Conservation (phyloP, 2,329 filamentous ascomycete species). For the Pseudogymnoascus sp. region DNA sequence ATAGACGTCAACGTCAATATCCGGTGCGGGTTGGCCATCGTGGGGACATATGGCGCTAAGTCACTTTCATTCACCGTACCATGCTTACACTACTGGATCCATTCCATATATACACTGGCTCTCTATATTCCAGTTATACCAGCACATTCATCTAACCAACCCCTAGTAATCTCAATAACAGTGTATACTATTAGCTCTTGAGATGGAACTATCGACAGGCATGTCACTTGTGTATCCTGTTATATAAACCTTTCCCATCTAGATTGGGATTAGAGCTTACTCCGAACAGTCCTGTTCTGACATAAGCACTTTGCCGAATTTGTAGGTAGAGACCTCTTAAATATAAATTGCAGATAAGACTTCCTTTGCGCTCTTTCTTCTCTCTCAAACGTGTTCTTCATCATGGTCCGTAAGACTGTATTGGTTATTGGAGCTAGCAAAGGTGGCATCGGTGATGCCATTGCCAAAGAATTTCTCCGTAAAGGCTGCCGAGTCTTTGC, state of each 20-base stretch:
- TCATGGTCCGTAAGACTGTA: slow-evolving; percentile 12
- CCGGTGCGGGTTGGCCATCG: too few species aligned
- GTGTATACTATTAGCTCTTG: background rate
- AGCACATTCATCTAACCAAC: too few species aligned
- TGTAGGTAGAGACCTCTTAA: background rate
- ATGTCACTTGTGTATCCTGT: background rate
- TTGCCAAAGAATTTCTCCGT: slow-evolving; percentile 31
- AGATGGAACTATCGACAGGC: background rate
- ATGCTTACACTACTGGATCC: too few species aligned
- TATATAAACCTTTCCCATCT: background rate
- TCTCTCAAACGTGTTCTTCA: background rate
- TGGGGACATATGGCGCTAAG: too few species aligned
- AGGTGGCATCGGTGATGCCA: slow-evolving; percentile 31
- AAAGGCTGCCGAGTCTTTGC: slow-evolving; percentile 33
- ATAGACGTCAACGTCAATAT: too few species aligned
- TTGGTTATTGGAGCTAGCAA: slow-evolving; percentile 31
- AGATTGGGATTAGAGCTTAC: background rate
- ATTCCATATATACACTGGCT: too few species aligned
- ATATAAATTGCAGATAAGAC: background rate
- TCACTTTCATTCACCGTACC: too few species aligned
- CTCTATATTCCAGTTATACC: too few species aligned
- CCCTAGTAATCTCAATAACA: background rate
- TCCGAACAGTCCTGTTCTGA: background rate
- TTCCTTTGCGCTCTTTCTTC: background rate
- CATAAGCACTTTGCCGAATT: background rate